Evolutionary conservation across 148 eudicot species (phyloP).

Genomic region (Diospyros lotus): DNA sequence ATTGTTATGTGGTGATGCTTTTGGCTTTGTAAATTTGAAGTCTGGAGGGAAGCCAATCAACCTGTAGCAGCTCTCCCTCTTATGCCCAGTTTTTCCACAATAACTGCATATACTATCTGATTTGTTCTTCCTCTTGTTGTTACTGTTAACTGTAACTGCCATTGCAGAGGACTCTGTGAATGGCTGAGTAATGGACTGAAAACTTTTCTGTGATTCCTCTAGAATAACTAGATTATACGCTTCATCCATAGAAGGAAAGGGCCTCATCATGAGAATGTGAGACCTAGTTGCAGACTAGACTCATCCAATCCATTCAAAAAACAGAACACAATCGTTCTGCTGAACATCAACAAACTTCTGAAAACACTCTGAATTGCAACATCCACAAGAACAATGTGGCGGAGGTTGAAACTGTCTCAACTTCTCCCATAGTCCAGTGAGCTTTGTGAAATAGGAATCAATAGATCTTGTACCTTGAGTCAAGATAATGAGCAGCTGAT

Average conservation of each 20-base stretch:
- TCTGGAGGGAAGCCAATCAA: background rate
- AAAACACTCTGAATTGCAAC: background rate
- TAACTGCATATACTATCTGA: background rate
- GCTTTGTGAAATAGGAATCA: background rate
- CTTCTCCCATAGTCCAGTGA: background rate
- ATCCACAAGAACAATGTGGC: background rate
- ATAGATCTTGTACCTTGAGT: background rate
- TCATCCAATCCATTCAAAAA: background rate
- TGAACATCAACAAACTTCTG: background rate
- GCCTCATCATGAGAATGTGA: background rate
- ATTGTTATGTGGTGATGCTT: background rate
- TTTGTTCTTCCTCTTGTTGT: background rate
- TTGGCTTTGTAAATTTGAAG: background rate
- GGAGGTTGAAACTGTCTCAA: background rate
- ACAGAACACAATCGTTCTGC: background rate
- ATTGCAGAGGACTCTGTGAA: background rate
- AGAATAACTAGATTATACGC: background rate
- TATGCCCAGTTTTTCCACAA: background rate
- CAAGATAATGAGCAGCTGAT: background rate
- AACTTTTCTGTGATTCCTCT: background rate
- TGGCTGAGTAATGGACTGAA: too few species aligned
- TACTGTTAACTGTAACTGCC: background rate
- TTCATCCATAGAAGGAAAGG: background rate
- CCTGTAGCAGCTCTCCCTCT: background rate
- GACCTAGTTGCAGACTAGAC: background rate